A percentile compares a stretch with the other conserved stretches of the same genome.
These are phyloP conservation scores for Aaosphaeria pasadenensis DNA, from an alignment of 2,329 filamentous ascomycete species.

Conservation along the genomic window DNA sequence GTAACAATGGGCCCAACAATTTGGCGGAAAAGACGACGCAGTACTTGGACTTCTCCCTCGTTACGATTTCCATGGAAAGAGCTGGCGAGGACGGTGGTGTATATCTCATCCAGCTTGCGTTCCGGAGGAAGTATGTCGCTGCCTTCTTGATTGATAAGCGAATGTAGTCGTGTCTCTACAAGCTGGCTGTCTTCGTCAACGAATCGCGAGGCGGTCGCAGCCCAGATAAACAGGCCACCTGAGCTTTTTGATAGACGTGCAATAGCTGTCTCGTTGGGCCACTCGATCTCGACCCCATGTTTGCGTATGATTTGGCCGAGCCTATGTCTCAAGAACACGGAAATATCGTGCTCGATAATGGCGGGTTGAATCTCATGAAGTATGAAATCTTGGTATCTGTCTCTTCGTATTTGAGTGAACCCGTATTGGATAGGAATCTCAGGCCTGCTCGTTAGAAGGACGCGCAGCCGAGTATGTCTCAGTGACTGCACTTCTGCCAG, in stretches of 20 bases:
- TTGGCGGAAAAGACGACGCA: neutral
- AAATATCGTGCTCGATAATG: slow-evolving; percentile 14
- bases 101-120: neutral
- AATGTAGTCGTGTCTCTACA: slow-evolving; percentile 2
- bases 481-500: neutral
- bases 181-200: slow-evolving; percentile 6
- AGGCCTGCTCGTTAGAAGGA: slow-evolving; percentile 17
- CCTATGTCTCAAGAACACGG: slow-evolving; percentile 6
- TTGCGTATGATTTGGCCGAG: slow-evolving; percentile 1
- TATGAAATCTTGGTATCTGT: slow-evolving; percentile 7
- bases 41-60: neutral
- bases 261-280: slow-evolving; percentile 16
- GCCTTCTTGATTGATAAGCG: slow-evolving; percentile 1
- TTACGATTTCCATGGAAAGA: neutral
- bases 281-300: slow-evolving; percentile 2
- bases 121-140: neutral
- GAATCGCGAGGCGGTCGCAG: slow-evolving; percentile 23
- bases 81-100: neutral
- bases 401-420: slow-evolving; percentile 6
- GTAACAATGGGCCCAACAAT: neutral
- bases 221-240: slow-evolving; percentile 35
- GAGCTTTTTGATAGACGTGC: slow-evolving; percentile 20
- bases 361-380: slow-evolving; percentile 11
- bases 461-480: slow-evolving; percentile 3
- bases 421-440: slow-evolving; percentile 12